phyloP scores from a whole-genome alignment of 2,329 filamentous ascomycete species.

The Cladosporium halotolerans region DNA sequence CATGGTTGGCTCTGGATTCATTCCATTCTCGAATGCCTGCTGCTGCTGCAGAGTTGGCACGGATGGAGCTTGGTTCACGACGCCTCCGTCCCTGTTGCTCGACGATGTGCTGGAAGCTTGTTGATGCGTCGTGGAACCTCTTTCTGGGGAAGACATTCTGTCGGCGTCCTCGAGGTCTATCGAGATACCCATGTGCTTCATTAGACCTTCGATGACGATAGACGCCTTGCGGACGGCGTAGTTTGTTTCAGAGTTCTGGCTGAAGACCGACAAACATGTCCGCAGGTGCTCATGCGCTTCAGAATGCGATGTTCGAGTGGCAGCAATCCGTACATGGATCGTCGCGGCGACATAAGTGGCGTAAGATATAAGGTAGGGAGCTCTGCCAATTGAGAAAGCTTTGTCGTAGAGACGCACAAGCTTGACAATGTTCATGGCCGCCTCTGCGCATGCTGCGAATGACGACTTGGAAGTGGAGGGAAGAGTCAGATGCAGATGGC shows the following conservation, averaged over 20 bases:
- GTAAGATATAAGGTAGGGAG: slow-evolving; percentile 51
- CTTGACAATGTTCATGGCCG: slow-evolving; percentile 41
- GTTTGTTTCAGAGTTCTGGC: slow-evolving; percentile 47
- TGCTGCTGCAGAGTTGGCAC: background rate
- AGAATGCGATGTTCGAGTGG: slow-evolving; percentile 37
- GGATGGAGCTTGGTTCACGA: background rate
- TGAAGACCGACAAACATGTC: slow-evolving; percentile 43
- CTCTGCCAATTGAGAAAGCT: slow-evolving; percentile 40
- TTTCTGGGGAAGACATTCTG: slow-evolving; percentile 4
- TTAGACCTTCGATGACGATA: slow-evolving; percentile 41
- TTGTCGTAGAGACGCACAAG: slow-evolving; percentile 42
- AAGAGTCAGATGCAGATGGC: slow-evolving; percentile 40
- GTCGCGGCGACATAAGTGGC: slow-evolving; percentile 51
- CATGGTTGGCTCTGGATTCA: slow-evolving; percentile 13
- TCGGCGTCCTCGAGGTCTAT: background rate
- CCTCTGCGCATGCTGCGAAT: slow-evolving; percentile 40
- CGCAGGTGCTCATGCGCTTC: slow-evolving; percentile 37
- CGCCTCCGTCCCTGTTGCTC: background rate
- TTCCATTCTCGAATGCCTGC: background rate
- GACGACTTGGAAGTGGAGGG: slow-evolving; percentile 40
- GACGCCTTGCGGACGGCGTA: slow-evolving; percentile 44
- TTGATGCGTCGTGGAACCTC: background rate
- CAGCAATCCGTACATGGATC: slow-evolving; percentile 47
- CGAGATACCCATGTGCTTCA: slow-evolving; percentile 39
- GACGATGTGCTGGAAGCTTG: background rate